Base-by-base conservation (phyloP, 2,329 filamentous ascomycete species). In the Hypoxylon sp. region DNA sequence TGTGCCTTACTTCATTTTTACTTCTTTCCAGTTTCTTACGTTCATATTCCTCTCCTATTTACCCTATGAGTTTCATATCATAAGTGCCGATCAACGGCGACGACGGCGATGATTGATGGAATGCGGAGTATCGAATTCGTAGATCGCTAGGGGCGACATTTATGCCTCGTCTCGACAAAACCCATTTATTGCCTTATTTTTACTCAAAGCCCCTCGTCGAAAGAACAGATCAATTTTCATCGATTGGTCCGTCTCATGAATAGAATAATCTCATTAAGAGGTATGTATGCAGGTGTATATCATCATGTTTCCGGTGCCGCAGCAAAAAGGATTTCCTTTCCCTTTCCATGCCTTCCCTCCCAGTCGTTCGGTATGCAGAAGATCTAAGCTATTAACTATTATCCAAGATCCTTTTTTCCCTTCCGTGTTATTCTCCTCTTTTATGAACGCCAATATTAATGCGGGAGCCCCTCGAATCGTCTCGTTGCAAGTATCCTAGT, bases 371-470 rank as follows among this genome's bases (percentile, higher is more conserved):
- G 43, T 58, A 63, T 63, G 42, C 60, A 48, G 37, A 58, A 60
- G 38, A 46, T 55, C 37, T 45, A 45, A 27, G 43, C 24, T 43
- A 48, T 29, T 48, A 55, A 63, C 58, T 58, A 55, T 55, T 58
- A 23, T 52, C 40, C 49, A 27, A 49, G 27, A 55, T 50, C 40
- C 48, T 35, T 35, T 26, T 48, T 26, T 7, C 10, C 23, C 23
- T 45, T 35, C 24, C 35, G 10, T 2, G 35, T 51, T 43, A 40
- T 40, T 42, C 37, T 43, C 37, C 43, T 17, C 38, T 38, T 57
- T 35, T 56, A 35, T 38, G 20, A 61, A 61, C 57, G 54, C 61
- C 61, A 42, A 41, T 58, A 51, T 55, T 24, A 45, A 61, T 58
- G 48, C 57, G 46, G 43, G 20, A 20, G 29, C 57, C 23, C 43